Base-by-base conservation (phyloP, 768 basidiomycete species). In the Suillus americanus region DNA sequence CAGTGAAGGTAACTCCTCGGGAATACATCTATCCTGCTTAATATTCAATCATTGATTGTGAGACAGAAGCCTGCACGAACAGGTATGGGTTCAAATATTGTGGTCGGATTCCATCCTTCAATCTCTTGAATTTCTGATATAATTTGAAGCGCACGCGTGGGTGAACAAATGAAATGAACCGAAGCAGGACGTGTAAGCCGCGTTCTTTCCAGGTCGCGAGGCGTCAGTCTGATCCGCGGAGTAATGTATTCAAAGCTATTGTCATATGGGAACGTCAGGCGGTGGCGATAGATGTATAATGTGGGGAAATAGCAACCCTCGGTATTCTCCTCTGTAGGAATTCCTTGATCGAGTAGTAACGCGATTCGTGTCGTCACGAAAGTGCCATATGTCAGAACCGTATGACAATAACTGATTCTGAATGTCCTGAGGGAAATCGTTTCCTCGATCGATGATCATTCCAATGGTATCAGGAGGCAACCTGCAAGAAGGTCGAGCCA, bases 101-200 rank as follows among this genome's bases (percentile, higher is more conserved):
- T 82, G 53, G 79, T 78, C 5, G 94, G 90, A 9, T 77, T 70
- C 92, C 94, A 94, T 12, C 71, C 81, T 3, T 79, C 72, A 13
- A 85, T 74, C 59, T 79, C 72, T 4, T 79, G 72, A 14, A 90
- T 81, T 73, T 95, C 89, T 41, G 83, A 81, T 66, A 92, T 79
- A 64, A 96, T 89, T 5, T 79, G 78, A 16, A 79, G 74, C 5
- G 92, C 92, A 50, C 95, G 84, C 2, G 79, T 73, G 0, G 95
- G 94, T 4, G 93, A 93, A 72, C 94, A 96, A 25, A 95, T 88
- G 69, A 94, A 94, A 75, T 97, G 95, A 50, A 97, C 70, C 23
- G 80, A 81, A 20, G 74, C 70, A 16, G 93, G 79, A 41, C 76
- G 71, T 4, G 74, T 82, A 8, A 94, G 78, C 61, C 72, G 79